Conservation (phyloP, 164 flowering plant genomes). For the Annona cherimola region DNA sequence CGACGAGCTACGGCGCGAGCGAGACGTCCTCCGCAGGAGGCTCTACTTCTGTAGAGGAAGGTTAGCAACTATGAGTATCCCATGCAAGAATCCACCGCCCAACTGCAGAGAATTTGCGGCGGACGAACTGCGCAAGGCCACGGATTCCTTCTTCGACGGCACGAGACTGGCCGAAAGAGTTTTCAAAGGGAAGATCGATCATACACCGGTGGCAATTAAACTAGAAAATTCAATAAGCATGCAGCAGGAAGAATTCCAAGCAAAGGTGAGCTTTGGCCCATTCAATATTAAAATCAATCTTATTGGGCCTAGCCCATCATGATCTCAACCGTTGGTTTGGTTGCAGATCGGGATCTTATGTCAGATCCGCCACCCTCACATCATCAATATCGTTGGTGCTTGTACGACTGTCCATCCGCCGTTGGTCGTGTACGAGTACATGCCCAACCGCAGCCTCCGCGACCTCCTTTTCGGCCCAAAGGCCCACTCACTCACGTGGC, state of each 20-base stretch:
- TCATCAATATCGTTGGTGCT: constrained; percentile 45
- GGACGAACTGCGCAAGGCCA: constrained; percentile 45
- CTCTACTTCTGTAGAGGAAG: constrained; percentile 57
- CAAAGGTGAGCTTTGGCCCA: constrained; percentile 26
- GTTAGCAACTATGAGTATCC: constrained; percentile 30
- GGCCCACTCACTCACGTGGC: constrained; percentile 38
- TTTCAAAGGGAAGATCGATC: constrained; percentile 39
- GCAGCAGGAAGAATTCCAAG: constrained; percentile 26
- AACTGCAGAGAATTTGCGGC: constrained; percentile 38
- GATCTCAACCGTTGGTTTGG: no score
- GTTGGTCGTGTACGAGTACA: constrained; percentile 52
- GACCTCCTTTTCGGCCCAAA: constrained; percentile 30
- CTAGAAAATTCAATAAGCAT: constrained; percentile 17
- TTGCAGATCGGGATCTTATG: constrained; percentile 38
- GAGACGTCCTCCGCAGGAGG: constrained; percentile 44
- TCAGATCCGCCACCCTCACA: constrained; percentile 44
- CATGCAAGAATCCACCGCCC: constrained; percentile 15
- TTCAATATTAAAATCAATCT: not conserved
- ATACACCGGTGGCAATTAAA: constrained; percentile 39
- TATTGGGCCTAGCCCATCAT: not conserved
- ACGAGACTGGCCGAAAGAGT: constrained; percentile 31
- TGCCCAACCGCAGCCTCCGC: constrained; percentile 50
- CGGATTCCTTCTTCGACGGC: constrained; percentile 38
- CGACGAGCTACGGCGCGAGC: constrained; percentile 42
- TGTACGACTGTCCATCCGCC: constrained; percentile 34